A percentile compares a stretch with the other conserved stretches of the same genome.
phyloP scores from a whole-genome alignment of 2,329 filamentous ascomycete genomes.

The Fusarium torreyae region DNA sequence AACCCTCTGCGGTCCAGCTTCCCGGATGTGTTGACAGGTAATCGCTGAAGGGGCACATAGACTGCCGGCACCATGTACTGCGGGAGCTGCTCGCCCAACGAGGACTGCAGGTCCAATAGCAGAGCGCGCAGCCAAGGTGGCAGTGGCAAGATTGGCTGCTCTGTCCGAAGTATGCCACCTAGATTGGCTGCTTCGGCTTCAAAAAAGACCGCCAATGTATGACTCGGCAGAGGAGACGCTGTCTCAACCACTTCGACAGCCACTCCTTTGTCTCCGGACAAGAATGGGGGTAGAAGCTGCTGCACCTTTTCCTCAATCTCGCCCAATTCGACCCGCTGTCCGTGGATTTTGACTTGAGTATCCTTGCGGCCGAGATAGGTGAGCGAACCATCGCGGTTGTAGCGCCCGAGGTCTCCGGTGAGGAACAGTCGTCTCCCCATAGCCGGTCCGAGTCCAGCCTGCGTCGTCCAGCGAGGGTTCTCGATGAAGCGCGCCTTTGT shows the following conservation, averaged over 20 bases:
- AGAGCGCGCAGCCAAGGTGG: constrained; percentile 14
- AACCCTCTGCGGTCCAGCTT: constrained; percentile 15
- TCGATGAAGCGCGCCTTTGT: constrained; percentile 12
- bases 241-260: constrained; percentile 18
- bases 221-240: constrained; percentile 13
- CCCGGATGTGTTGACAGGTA: constrained; percentile 18
- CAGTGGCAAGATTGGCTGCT: constrained; percentile 13
- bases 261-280: constrained; percentile 16
- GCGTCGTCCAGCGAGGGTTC: constrained; percentile 11
- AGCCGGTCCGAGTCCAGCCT: constrained; percentile 13
- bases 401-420: neutral
- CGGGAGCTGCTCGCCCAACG: constrained; percentile 18
- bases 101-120: constrained; percentile 14
- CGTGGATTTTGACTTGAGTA: neutral
- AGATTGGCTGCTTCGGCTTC: constrained; percentile 18
- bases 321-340: neutral
- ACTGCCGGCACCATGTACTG: constrained; percentile 18
- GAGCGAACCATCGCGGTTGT: constrained; percentile 1
- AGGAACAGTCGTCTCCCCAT: constrained; percentile 14
- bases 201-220: constrained; percentile 18
- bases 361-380: neutral
- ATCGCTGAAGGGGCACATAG: constrained; percentile 16
- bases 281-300: constrained; percentile 17
- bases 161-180: constrained; percentile 7
- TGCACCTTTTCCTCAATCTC: constrained; percentile 11